Evolutionary conservation across 805 yeast genomes (phyloP).

Genomic region (Metschnikowia koreensis): DNA sequence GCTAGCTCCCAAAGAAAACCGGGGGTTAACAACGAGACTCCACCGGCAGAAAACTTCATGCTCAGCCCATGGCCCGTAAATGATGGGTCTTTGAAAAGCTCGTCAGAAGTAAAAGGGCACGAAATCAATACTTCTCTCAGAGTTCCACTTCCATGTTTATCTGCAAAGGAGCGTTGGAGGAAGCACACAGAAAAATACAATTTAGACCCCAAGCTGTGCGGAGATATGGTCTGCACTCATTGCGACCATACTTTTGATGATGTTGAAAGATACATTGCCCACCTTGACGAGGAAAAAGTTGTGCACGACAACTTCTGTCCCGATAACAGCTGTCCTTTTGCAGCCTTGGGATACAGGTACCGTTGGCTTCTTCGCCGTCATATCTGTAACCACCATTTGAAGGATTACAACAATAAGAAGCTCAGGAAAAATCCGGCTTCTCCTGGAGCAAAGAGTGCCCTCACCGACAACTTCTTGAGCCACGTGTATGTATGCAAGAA

Average conservation of each 20-base stretch:
- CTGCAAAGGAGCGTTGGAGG: conserved; percentile 11
- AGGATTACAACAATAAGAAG: conserved; percentile 15
- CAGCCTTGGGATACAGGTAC: conserved; percentile 15
- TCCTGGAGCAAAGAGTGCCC: conserved; percentile 4
- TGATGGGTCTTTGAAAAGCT: background rate
- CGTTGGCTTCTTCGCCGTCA: conserved; percentile 19
- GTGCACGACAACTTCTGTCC: conserved; percentile 18
- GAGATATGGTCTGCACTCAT: conserved; percentile 14
- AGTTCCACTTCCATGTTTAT: conserved; percentile 7
- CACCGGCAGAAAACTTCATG: conserved; percentile 7
- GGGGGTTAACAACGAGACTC: background rate
- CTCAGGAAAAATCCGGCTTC: conserved; percentile 5
- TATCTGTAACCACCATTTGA: conserved; percentile 18
- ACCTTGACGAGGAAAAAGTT: conserved; percentile 13
- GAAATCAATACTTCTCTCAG: background rate
- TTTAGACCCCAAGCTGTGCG: conserved; percentile 5
- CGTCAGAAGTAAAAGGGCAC: background rate
- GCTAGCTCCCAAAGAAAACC: background rate
- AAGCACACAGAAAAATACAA: conserved; percentile 3
- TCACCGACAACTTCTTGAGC: conserved; percentile 8
- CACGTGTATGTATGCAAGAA: conserved; percentile 18
- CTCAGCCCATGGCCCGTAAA: conserved; percentile 11
- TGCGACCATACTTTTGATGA: conserved; percentile 12
- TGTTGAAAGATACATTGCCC: conserved; percentile 11
- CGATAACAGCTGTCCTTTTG: conserved; percentile 14